Evolutionary conservation across 495 filamentous ascomycete species (phyloP).

Genomic region (Hypoxylon intermedium): DNA sequence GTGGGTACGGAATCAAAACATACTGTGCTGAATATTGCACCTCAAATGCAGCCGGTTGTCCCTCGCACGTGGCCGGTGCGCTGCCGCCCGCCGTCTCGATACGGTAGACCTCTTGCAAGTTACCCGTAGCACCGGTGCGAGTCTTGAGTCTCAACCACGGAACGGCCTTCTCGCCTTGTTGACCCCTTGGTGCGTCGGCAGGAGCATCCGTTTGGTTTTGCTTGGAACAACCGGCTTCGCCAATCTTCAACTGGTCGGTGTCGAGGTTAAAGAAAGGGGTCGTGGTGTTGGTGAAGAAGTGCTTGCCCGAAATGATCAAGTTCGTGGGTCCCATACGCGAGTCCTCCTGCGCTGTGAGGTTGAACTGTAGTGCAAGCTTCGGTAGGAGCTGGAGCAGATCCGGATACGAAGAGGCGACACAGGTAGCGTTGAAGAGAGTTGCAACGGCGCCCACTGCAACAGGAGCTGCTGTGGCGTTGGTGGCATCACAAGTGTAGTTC

Average conservation of each 20-base stretch:
- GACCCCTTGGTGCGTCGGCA: slow-evolving; percentile 57
- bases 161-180: slow-evolving; percentile 65
- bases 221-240: slow-evolving; percentile 69
- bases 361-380: slow-evolving; percentile 62
- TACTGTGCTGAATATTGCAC: slow-evolving; percentile 87
- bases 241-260: slow-evolving; percentile 57
- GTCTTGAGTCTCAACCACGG: slow-evolving; percentile 71
- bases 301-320: slow-evolving; percentile 72
- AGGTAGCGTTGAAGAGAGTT: slow-evolving; percentile 86
- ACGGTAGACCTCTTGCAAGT: slow-evolving; percentile 80
- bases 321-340: slow-evolving; percentile 58
- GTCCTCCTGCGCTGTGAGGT: slow-evolving; percentile 47
- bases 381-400: slow-evolving; percentile 65
- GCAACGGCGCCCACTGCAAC: slow-evolving; percentile 76
- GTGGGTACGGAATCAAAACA: slow-evolving; percentile 37
- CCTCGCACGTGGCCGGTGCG: slow-evolving; percentile 77
- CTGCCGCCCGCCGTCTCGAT: slow-evolving; percentile 83
- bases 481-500: slow-evolving; percentile 85
- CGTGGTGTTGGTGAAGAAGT: slow-evolving; percentile 73
- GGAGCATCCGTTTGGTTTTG: slow-evolving; percentile 64
- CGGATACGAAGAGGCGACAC: slow-evolving; percentile 71
- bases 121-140: slow-evolving; percentile 60
- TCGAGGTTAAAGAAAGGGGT: slow-evolving; percentile 83
- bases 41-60: slow-evolving; percentile 65
- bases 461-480: slow-evolving; percentile 65